phyloP scores from a whole-genome alignment of 192 early-diverging fungal genomes.

The Phycomyces nitens region DNA sequence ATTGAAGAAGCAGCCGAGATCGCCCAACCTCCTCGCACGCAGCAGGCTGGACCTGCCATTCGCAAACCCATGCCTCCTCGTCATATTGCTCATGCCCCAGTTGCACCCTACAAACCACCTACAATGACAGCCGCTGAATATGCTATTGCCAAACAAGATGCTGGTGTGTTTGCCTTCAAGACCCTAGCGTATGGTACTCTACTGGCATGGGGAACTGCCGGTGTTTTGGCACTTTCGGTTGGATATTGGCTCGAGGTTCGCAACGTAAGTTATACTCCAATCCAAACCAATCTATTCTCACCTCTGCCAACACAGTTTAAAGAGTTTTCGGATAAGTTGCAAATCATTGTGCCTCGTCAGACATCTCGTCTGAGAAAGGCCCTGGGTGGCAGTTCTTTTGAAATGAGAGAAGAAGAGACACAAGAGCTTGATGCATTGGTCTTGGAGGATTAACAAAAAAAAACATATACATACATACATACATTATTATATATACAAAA shows the following conservation, averaged over 20 bases:
- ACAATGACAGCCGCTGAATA: constrained; percentile 32
- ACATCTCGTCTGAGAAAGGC: constrained; percentile 19
- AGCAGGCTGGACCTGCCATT: neutral
- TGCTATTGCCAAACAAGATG: constrained; percentile 22
- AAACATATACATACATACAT: no score
- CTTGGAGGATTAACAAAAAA: constrained; percentile 1
- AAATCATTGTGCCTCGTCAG: constrained; percentile 22
- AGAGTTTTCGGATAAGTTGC: constrained; percentile 32
- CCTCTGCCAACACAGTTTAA: constrained; percentile 11
- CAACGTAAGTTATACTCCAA: constrained; percentile 26
- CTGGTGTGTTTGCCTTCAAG: constrained; percentile 30
- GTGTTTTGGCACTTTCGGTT: constrained; percentile 20
- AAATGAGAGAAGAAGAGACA: constrained; percentile 19
- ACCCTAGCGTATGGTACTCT: constrained; percentile 33
- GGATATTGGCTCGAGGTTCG: constrained; percentile 34
- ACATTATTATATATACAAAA: neutral
- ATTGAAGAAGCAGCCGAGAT: neutral
- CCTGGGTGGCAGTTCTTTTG: constrained; percentile 24
- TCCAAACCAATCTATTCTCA: neutral
- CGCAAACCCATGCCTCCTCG: neutral
- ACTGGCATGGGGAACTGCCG: constrained; percentile 21
- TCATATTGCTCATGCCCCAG: neutral
- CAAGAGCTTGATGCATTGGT: constrained; percentile 17
- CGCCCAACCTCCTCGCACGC: neutral
- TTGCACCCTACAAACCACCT: constrained; percentile 15